These are phyloP conservation scores for Chlamydomonas eustigma DNA, from an alignment of 139 green algal species.

Conservation along the genomic window DNA sequence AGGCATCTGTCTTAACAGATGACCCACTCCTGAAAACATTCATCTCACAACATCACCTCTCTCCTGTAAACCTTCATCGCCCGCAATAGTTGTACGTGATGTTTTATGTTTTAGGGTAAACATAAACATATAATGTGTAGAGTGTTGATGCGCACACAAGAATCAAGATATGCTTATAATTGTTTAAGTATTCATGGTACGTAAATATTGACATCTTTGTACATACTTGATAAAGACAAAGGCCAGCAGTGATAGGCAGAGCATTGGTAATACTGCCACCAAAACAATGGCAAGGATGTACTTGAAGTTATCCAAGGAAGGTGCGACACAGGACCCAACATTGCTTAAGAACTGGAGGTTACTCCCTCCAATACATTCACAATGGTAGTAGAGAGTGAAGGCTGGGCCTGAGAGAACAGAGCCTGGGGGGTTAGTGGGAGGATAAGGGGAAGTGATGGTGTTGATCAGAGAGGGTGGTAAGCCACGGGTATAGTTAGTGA, in stretches of 20 bases:
- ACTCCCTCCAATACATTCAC: not conserved
- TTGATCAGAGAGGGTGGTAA: not conserved
- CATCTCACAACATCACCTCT: no score
- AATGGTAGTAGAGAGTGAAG: slow-evolving; percentile 6
- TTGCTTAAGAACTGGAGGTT: not conserved
- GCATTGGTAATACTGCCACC: slow-evolving; percentile 13
- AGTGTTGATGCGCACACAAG: no score
- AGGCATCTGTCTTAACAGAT: no score
- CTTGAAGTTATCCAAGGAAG: not conserved
- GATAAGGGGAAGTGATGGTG: slow-evolving; percentile 10
- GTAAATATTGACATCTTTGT: no score
- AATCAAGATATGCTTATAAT: no score
- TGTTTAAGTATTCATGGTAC: no score
- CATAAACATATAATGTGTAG: no score
- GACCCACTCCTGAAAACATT: no score
- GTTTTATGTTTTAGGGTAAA: no score
- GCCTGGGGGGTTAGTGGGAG: not conserved
- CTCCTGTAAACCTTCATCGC: no score
- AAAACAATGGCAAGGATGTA: slow-evolving; percentile 24
- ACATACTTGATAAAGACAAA: slow-evolving; percentile 27
- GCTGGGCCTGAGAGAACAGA: not conserved
- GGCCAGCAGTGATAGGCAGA: slow-evolving; percentile 6
- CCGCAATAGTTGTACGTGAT: no score
- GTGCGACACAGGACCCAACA: not conserved
- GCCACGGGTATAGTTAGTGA: not conserved